These are phyloP conservation scores for Linnemannia schmuckeri DNA, from an alignment of 192 early-diverging fungal species.

Conservation along the genomic window DNA sequence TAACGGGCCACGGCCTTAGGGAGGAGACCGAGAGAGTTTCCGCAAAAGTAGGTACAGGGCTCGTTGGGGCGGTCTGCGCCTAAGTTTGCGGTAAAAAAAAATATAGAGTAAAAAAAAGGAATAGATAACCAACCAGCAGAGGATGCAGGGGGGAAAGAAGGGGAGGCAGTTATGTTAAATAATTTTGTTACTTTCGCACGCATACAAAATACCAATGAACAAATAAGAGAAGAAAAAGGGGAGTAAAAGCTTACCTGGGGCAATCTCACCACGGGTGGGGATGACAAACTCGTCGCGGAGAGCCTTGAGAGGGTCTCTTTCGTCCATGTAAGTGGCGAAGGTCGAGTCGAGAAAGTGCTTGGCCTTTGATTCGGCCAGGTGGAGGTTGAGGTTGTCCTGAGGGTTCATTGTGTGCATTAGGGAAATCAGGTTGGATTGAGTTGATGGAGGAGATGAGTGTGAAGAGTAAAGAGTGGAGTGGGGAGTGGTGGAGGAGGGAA, in stretches of 20 bases:
- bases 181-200: constrained; percentile 1
- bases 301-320: constrained; percentile 65
- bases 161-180: not conserved
- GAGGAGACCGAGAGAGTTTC: constrained; percentile 94
- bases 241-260: constrained; percentile 27
- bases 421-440: not conserved
- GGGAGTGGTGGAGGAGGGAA: not conserved
- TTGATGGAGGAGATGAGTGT: not conserved
- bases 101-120: no score
- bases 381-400: constrained; percentile 34
- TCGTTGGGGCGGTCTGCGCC: constrained; percentile 45
- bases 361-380: constrained; percentile 35
- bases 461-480: not conserved
- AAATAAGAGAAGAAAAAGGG: not conserved
- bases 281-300: constrained; percentile 81
- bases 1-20: constrained; percentile 75
- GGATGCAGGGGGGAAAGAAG: not conserved
- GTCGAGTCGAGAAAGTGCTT: constrained; percentile 28
- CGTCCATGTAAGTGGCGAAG: constrained; percentile 75
- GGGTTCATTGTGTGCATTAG: constrained; percentile 22
- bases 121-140: not conserved
- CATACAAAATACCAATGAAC: not conserved
- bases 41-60: constrained; percentile 86
- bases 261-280: constrained; percentile 68
- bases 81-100: not conserved